Percentiles rank a stretch among this genome's conserved stretches.
Conservation (phyloP, 169 alveolate genomes). For the Cystoisospora suis region DNA sequence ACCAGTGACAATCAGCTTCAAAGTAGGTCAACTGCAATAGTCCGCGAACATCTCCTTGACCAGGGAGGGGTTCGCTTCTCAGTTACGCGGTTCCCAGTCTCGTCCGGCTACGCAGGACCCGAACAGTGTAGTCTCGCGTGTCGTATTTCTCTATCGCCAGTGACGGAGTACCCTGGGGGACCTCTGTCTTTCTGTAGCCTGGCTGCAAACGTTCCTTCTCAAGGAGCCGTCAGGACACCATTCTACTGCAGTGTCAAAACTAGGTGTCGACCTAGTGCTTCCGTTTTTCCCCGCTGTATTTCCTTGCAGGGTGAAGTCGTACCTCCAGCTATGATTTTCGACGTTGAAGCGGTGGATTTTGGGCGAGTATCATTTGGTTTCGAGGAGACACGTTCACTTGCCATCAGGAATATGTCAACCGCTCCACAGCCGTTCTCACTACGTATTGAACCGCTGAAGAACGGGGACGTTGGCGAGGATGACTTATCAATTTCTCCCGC, state of each 20-base stretch:
- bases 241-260: too few relatives aligned
- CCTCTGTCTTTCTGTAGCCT: too few relatives aligned
- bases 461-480: not conserved
- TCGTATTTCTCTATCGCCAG: too few relatives aligned
- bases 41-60: too few relatives aligned
- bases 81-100: too few relatives aligned
- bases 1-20: not conserved
- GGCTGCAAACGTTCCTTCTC: too few relatives aligned
- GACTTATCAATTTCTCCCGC: not conserved
- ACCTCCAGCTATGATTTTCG: constrained; percentile 92
- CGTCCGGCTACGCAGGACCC: too few relatives aligned
- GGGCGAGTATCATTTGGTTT: constrained; percentile 91
- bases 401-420: constrained; percentile 81
- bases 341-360: constrained; percentile 88
- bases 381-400: constrained; percentile 84
- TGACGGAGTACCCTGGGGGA: too few relatives aligned
- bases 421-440: constrained; percentile 16
- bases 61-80: too few relatives aligned
- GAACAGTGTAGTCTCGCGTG: too few relatives aligned
- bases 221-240: too few relatives aligned
- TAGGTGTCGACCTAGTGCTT: too few relatives aligned
- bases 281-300: not conserved
- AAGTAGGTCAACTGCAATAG: constrained; percentile 52
- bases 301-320: constrained; percentile 90
- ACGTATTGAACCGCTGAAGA: not conserved